Evolutionary conservation across 208 protist genomes (phyloP).

Genomic region (Crithidia sp.): DNA sequence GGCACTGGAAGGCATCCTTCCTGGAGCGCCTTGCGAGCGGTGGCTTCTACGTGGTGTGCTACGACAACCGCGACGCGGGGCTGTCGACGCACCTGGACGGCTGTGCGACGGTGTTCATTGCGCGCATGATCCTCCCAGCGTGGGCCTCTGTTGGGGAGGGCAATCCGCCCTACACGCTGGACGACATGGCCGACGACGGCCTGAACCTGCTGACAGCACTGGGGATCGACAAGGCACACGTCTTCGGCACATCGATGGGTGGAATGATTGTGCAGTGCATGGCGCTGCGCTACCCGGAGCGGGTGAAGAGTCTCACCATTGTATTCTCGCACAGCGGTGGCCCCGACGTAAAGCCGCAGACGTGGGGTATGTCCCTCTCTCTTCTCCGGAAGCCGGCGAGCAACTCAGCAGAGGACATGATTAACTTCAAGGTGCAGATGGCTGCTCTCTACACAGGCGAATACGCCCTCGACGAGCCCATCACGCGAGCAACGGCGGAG

Average conservation of each 20-base stretch:
- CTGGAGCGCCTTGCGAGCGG: slow-evolving; percentile 37
- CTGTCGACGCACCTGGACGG: slow-evolving; percentile 63
- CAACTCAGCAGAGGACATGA: slow-evolving; percentile 31
- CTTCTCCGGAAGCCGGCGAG: slow-evolving; percentile 55
- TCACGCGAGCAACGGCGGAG: slow-evolving; percentile 10
- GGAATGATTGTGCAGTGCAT: slow-evolving; percentile 85
- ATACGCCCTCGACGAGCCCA: slow-evolving; percentile 43
- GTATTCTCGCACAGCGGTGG: slow-evolving; percentile 60
- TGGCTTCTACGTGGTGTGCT: slow-evolving; percentile 71
- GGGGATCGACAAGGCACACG: slow-evolving; percentile 53
- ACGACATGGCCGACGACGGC: slow-evolving; percentile 74
- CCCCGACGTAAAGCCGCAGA: slow-evolving; percentile 41
- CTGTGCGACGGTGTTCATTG: slow-evolving; percentile 33
- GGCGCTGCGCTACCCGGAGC: slow-evolving; percentile 51
- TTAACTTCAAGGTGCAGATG: slow-evolving; percentile 50
- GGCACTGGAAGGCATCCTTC: slow-evolving; percentile 36
- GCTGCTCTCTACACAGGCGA: slow-evolving; percentile 30
- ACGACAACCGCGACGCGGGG: slow-evolving; percentile 80
- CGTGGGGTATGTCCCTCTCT: slow-evolving; percentile 31
- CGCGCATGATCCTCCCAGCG: slow-evolving; percentile 50
- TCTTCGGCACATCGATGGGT: slow-evolving; percentile 73
- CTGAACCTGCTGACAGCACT: slow-evolving; percentile 56
- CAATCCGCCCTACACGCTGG: slow-evolving; percentile 59
- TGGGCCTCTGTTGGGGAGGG: slow-evolving; percentile 53
- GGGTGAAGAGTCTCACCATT: slow-evolving; percentile 55